Conservation (phyloP, 2,329 filamentous ascomycete species). For the Phialophora macrospora region DNA sequence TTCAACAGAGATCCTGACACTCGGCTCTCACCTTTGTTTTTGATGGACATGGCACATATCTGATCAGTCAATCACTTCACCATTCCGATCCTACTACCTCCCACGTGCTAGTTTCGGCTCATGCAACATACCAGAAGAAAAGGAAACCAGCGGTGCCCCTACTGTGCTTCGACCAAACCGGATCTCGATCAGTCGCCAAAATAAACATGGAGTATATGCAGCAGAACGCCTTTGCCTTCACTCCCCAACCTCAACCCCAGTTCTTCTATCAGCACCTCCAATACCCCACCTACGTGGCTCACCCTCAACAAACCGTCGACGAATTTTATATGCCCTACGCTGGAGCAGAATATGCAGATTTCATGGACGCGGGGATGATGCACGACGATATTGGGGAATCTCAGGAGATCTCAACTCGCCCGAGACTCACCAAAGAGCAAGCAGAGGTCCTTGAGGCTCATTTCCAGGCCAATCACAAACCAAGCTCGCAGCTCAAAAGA, state of each 20-base stretch:
- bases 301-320: slow-evolving; percentile 30
- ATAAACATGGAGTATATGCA: slow-evolving; percentile 28
- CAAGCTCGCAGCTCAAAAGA: slow-evolving; percentile 56
- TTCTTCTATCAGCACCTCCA: slow-evolving; percentile 33
- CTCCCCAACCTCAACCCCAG: slow-evolving; percentile 35
- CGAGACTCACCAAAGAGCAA: slow-evolving; percentile 58
- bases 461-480: slow-evolving; percentile 57
- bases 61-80: slow-evolving; percentile 2
- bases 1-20: not conserved
- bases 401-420: slow-evolving; percentile 54
- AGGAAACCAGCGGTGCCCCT: not conserved
- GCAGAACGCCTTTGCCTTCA: slow-evolving; percentile 26
- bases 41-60: slow-evolving; percentile 2
- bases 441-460: slow-evolving; percentile 56
- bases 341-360: slow-evolving; percentile 49
- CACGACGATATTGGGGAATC: slow-evolving; percentile 53
- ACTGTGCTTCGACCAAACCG: not conserved
- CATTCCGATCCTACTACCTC: not conserved
- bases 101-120: not conserved
- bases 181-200: not conserved
- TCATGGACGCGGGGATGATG: slow-evolving; percentile 49
- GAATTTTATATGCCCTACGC: slow-evolving; percentile 27
- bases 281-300: slow-evolving; percentile 26
- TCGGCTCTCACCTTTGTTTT: not conserved
- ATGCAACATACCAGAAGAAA: not conserved